These are phyloP conservation scores for Lasiodiplodia theobromae DNA, from an alignment of 2,329 filamentous ascomycete species.

Conservation along the genomic window DNA sequence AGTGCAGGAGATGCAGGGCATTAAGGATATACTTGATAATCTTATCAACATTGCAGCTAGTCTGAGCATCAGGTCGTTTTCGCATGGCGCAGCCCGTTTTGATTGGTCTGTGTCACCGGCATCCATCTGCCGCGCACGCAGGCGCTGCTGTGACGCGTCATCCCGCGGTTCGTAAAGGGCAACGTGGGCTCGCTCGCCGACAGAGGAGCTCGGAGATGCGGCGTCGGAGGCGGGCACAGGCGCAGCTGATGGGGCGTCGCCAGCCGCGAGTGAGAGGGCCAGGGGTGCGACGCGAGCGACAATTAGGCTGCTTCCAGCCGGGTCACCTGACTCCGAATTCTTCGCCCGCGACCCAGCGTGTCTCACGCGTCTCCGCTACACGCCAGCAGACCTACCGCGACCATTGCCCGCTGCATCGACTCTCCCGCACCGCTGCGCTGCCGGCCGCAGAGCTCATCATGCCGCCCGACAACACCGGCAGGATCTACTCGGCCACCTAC, in stretches of 20 bases:
- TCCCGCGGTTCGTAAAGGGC: neutral
- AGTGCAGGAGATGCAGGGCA: neutral
- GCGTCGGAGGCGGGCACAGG: slow-evolving; percentile 1
- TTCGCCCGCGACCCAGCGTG: slow-evolving; percentile 15
- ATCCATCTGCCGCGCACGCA: slow-evolving; percentile 18
- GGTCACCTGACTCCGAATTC: slow-evolving; percentile 6
- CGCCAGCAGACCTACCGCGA: slow-evolving; percentile 11
- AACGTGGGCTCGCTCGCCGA: slow-evolving; percentile 1
- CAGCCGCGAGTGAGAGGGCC: neutral
- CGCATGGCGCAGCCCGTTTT: slow-evolving; percentile 9
- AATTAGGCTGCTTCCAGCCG: neutral
- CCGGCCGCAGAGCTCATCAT: slow-evolving; percentile 35
- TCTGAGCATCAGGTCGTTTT: slow-evolving; percentile 20
- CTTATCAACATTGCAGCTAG: slow-evolving; percentile 15
- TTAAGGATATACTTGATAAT: neutral
- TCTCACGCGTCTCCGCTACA: slow-evolving; percentile 11
- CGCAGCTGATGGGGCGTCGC: neutral
- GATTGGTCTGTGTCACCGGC: slow-evolving; percentile 14
- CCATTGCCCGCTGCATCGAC: slow-evolving; percentile 14
- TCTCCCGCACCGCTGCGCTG: slow-evolving; percentile 9
- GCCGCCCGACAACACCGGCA: slow-evolving; percentile 49
- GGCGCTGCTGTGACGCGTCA: slow-evolving; percentile 19
- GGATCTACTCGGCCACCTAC: slow-evolving; percentile 70
- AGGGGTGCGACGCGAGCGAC: neutral
- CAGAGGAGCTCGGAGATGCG: neutral